Evolutionary conservation across 352 stramenopile genomes (phyloP).

Genomic region (Phytophthora foliorum): DNA sequence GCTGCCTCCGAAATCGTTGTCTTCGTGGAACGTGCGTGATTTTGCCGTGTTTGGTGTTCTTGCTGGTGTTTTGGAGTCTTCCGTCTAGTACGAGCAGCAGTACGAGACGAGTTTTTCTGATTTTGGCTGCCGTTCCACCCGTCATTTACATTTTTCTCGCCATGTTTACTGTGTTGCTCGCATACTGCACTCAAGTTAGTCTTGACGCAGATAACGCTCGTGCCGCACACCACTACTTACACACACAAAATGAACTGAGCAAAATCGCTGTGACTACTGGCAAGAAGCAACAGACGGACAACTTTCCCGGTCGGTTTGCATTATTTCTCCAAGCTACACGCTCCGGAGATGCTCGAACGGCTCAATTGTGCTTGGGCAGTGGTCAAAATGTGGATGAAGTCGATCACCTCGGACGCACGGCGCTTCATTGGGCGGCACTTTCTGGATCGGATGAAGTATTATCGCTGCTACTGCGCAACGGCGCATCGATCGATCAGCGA

Average conservation of each 20-base stretch:
- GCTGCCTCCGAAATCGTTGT: slow-evolving; percentile 73
- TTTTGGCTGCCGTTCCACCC: slow-evolving; percentile 53
- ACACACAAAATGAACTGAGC: slow-evolving; percentile 41
- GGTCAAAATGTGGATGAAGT: slow-evolving; percentile 71
- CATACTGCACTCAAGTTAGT: slow-evolving; percentile 63
- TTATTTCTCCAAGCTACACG: slow-evolving; percentile 72
- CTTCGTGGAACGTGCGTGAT: slow-evolving; percentile 63
- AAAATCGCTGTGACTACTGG: slow-evolving; percentile 69
- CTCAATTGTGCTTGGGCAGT: slow-evolving; percentile 67
- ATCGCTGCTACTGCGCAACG: slow-evolving; percentile 67
- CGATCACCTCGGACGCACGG: slow-evolving; percentile 69
- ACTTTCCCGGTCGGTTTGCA: slow-evolving; percentile 65
- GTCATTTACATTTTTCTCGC: slow-evolving; percentile 48
- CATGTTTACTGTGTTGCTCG: slow-evolving; percentile 49
- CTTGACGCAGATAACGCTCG: slow-evolving; percentile 66
- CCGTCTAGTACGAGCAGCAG: slow-evolving; percentile 33
- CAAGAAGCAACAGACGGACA: slow-evolving; percentile 27
- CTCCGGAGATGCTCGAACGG: slow-evolving; percentile 52
- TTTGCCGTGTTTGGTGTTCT: slow-evolving; percentile 60
- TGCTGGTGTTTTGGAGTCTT: slow-evolving; percentile 57
- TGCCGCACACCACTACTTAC: slow-evolving; percentile 67
- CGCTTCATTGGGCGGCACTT: slow-evolving; percentile 74
- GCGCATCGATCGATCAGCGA: slow-evolving; percentile 69
- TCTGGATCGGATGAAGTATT: slow-evolving; percentile 70
- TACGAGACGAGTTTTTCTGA: slow-evolving; percentile 49